Percentiles rank a stretch among this genome's conserved stretches.
These are phyloP conservation scores for Recurvomyces mirabilis DNA, from an alignment of 495 filamentous ascomycete species.

Conservation along the genomic window DNA sequence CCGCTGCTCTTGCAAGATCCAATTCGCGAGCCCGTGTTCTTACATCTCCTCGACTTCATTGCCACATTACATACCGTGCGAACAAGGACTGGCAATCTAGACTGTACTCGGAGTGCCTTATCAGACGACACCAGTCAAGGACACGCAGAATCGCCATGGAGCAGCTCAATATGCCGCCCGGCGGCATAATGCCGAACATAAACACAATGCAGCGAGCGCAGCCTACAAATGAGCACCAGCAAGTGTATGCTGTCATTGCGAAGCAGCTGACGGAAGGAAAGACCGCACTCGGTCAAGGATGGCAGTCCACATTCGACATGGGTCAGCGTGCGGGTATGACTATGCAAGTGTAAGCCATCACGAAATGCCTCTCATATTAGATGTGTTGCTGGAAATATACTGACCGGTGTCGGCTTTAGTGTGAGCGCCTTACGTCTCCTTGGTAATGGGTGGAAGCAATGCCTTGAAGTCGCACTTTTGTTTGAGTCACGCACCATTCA, in stretches of 20 bases:
- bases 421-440: constrained; percentile 5
- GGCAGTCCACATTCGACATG: constrained; percentile 13
- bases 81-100: too few relatives aligned
- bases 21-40: too few relatives aligned
- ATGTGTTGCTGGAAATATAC: neutral
- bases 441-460: neutral
- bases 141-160: too few relatives aligned
- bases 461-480: constrained; percentile 3
- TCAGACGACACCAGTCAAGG: too few relatives aligned
- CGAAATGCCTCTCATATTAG: neutral
- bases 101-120: too few relatives aligned
- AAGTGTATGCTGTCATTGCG: constrained; percentile 7
- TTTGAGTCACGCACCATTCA: constrained; percentile 8
- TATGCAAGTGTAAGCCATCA: constrained; percentile 6
- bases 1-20: too few relatives aligned
- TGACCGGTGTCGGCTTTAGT: neutral
- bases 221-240: constrained; percentile 6
- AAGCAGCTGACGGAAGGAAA: neutral
- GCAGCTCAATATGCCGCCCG: constrained; percentile 9
- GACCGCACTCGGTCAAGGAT: constrained; percentile 1
- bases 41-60: too few relatives aligned
- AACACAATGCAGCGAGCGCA: constrained; percentile 17
- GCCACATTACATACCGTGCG: too few relatives aligned
- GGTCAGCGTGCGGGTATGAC: neutral
- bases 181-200: constrained; percentile 6